Evolutionary conservation across 306 rosid species (phyloP).

Genomic region (Vicia sativa): DNA sequence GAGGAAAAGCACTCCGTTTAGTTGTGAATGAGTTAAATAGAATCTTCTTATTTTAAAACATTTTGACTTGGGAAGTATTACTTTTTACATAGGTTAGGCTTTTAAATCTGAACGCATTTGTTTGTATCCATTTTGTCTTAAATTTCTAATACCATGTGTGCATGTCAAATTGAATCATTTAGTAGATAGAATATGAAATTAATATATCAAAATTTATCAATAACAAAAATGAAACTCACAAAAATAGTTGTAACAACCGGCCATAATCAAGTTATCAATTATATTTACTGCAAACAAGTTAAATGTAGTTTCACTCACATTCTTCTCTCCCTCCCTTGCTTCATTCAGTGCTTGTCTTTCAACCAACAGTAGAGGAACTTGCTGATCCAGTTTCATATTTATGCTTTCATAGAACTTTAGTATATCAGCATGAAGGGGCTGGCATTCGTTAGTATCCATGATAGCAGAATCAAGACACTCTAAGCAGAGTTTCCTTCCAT

Average conservation of each 20-base stretch:
- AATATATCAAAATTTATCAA: conserved; percentile 28
- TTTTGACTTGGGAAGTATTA: conserved; percentile 18
- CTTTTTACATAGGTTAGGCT: conserved; percentile 3
- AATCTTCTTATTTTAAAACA: conserved; percentile 21
- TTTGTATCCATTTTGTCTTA: conserved; percentile 18
- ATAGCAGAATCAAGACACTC: conserved; percentile 93
- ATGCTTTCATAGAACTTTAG: conserved; percentile 81
- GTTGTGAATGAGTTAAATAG: conserved; percentile 27
- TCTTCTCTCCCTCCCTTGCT: conserved; percentile 96
- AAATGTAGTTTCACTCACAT: conserved; percentile 60
- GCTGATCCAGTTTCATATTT: conserved; percentile 88
- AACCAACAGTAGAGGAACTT: conserved; percentile 90
- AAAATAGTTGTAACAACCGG: conserved; percentile 30
- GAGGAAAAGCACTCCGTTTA: conserved; percentile 1
- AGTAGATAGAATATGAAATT: conserved; percentile 11
- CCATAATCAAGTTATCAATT: conserved; percentile 22
- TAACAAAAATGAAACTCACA: conserved; percentile 33
- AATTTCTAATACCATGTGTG: background rate
- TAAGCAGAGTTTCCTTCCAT: conserved; percentile 93
- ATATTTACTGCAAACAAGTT: conserved; percentile 32
- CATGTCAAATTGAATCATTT: conserved; percentile 22
- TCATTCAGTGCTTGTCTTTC: conserved; percentile 97
- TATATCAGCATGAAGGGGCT: conserved; percentile 83
- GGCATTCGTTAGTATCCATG: conserved; percentile 87
- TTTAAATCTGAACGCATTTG: conserved; percentile 15